Base-by-base conservation (phyloP, 2,329 filamentous ascomycete species). In the Exserohilum rostratum region DNA sequence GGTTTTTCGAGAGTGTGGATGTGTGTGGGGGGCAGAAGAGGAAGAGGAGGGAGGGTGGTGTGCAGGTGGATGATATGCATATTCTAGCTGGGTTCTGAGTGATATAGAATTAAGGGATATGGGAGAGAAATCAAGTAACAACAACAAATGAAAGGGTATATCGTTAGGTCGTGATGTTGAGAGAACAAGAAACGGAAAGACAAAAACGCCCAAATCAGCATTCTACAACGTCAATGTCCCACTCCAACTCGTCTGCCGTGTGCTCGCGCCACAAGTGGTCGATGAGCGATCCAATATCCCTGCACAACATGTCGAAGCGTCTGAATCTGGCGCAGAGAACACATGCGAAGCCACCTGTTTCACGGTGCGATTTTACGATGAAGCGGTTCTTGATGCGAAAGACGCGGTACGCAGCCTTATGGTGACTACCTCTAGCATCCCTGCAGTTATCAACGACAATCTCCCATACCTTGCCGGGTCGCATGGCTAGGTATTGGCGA, bases 211-310 rank as follows among this genome's bases (percentile, higher is more conserved):
- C 2, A 38, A 25, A 15, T 46, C 22, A 46, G 33, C 55, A 58
- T 47, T 64, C 67, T 5, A 63, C 53, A 30, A 74, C 67, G 46
- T 72, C 65, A 13, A 47, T 61, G 37, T 74, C 70, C 31, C 34
- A 50, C 35, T 62, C 67, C 51, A 72, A 46, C 55, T 73, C 71
- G 13, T 52, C 56, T 15, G 57, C 52, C 1, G 57, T 54, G 59
- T 74, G 71, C 31, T 73, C 70, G 31, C 60, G 60, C 70, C 71
- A 73, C 18, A 74, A 22, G 62, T 74, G 71, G 27, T 72, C 70
- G 51, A 74, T 65, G 29, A 74, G 39, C n/a, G 61, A 62, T 7
- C 37, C 52, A 3, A 68, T 46, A 13, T 61, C 58, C 12, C 54
- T 52, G 50, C 69, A 71, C 9, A 68, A 61, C 3, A 70, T 74